phyloP scores from a whole-genome alignment of 257 asterid species.

The Capsicum pubescens region DNA sequence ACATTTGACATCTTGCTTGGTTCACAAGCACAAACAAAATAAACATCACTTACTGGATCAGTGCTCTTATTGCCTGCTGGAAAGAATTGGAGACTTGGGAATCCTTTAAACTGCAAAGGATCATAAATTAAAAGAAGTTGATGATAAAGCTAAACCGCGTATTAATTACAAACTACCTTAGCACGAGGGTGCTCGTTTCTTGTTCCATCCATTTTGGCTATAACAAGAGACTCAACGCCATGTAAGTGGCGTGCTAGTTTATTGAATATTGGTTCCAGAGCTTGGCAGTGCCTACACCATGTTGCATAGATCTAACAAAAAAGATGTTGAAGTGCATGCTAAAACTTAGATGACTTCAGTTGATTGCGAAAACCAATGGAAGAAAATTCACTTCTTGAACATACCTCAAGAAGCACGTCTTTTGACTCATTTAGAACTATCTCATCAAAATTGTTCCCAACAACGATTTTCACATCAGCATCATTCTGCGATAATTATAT shows the following conservation, averaged over 20 bases:
- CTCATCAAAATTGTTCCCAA: slow-evolving; percentile 40
- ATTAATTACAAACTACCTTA: slow-evolving; percentile 52
- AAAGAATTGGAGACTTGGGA: slow-evolving; percentile 86
- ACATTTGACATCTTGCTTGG: not conserved
- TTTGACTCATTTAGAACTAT: slow-evolving; percentile 72
- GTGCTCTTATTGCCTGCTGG: slow-evolving; percentile 84
- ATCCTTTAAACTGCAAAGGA: slow-evolving; percentile 78
- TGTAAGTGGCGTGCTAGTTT: slow-evolving; percentile 85
- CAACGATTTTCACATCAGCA: slow-evolving; percentile 79
- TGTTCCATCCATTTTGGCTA: slow-evolving; percentile 98
- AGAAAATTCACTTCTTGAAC: not conserved
- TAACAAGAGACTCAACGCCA: slow-evolving; percentile 53
- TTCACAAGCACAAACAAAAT: not conserved
- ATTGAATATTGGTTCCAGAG: slow-evolving; percentile 86
- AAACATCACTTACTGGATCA: slow-evolving; percentile 73
- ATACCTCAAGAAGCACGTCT: slow-evolving; percentile 97
- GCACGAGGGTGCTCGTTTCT: slow-evolving; percentile 91
- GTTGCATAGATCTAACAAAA: slow-evolving; percentile 79
- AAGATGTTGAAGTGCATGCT: not conserved
- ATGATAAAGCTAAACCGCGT: not conserved
- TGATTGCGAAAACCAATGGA: slow-evolving; percentile 1
- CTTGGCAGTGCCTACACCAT: slow-evolving; percentile 95
- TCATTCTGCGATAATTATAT: slow-evolving; percentile 42
- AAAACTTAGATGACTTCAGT: not conserved
- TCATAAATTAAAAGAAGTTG: not conserved